A percentile compares a stretch with the other conserved stretches of the same genome.
Conservation (phyloP, 129 eudicot genomes). For the Chrysanthemum makinoi region DNA sequence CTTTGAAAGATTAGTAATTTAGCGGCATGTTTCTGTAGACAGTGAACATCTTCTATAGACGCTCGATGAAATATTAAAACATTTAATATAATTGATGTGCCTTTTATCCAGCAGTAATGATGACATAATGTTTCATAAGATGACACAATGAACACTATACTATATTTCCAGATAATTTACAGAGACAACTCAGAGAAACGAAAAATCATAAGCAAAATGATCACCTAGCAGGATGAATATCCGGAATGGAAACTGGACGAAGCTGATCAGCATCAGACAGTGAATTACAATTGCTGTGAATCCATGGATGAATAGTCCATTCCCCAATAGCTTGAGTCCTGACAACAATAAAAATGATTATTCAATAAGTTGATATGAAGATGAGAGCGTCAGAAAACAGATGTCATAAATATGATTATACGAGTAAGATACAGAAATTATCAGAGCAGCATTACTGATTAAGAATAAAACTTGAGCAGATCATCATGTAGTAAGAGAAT, state of each 20-base stretch:
- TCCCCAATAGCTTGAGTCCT: slow-evolving; percentile 65
- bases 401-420: slow-evolving; percentile 12
- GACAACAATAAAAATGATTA: background rate
- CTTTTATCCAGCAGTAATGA: background rate
- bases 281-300: slow-evolving; percentile 95
- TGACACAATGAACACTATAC: too few species aligned
- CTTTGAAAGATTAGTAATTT: background rate
- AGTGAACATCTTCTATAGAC: background rate
- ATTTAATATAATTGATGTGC: background rate
- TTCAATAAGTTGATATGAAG: slow-evolving; percentile 7
- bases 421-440: slow-evolving; percentile 4
- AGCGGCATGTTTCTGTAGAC: background rate
- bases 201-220: slow-evolving; percentile 7
- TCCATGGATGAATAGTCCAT: slow-evolving; percentile 96
- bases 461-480: slow-evolving; percentile 92
- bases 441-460: slow-evolving; percentile 53
- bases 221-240: slow-evolving; percentile 96
- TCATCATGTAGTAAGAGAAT: slow-evolving; percentile 99
- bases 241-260: slow-evolving; percentile 82
- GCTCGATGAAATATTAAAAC: background rate
- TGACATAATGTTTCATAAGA: background rate
- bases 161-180: background rate
- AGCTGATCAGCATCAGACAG: slow-evolving; percentile 84
- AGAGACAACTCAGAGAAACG: background rate
- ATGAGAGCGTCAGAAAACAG: slow-evolving; percentile 5